Base-by-base conservation (phyloP, 2,329 filamentous ascomycete species). In the Pseudogymnoascus sp. region DNA sequence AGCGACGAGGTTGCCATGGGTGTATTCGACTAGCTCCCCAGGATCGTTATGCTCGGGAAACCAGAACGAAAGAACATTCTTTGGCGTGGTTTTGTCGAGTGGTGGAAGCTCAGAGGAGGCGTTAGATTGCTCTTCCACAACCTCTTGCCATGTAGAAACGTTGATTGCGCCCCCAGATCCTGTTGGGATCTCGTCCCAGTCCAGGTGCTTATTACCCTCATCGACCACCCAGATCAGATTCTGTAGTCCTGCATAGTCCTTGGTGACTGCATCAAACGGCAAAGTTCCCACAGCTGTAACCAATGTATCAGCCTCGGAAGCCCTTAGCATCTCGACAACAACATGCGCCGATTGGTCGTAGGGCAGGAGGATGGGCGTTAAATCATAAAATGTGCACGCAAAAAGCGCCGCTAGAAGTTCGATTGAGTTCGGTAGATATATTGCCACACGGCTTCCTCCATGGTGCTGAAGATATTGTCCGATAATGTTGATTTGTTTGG, bases 141-240 rank as follows among this genome's bases (percentile, higher is more conserved):
- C 82, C 64, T 97, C 90, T 70, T 96, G 90, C 92, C 93, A 99
- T 12, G 93, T 94, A n/a, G 87, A 84, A 13, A 97, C 89, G 62
- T 89, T 89, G 64, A 96, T 80, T 65, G 82, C 86, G 62, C 87
- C 84, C 13, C 87, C 87, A 62, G 87, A 87, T 60, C 89, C 88
- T 70, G 88, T 83, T 9, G 92, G 92, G 1, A 92, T 84, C 72
- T 93, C 90, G 68, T 90, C 92, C 92, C 93, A 99, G 75, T 96
- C 92, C 82, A 99, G 88, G 72, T 97, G 93, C 68, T 86, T 85
- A 77, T 87, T 97, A 42, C 91, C 91, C 70, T 91, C 84, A 69
- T 97, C 93, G 4, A 95, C 91, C 10, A 97, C 92, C 90, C 92
- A 97, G 68, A 97, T 83, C 33, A 96, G 81, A 67, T 92, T 85